These are phyloP conservation scores for Gossypium sturtianum DNA, from an alignment of 345 rosid genomes.

Conservation along the genomic window DNA sequence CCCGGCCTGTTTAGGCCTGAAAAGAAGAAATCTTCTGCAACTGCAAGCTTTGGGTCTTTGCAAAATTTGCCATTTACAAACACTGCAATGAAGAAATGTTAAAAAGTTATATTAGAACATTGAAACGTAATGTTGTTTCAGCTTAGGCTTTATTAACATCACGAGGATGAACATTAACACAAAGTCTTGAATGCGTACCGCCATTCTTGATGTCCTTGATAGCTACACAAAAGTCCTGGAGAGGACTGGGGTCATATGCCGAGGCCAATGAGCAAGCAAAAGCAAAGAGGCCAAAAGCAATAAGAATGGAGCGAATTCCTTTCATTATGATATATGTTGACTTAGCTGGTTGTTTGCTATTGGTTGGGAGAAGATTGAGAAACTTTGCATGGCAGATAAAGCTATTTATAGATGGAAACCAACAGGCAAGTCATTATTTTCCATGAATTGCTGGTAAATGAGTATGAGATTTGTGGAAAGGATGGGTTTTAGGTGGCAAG, in stretches of 20 bases:
- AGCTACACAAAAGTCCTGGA: slow-evolving; percentile 6
- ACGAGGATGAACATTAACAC: too few relatives aligned
- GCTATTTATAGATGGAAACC: not conserved
- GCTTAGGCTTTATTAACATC: too few relatives aligned
- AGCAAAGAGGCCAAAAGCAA: not conserved
- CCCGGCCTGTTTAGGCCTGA: not conserved
- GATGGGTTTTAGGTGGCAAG: too few relatives aligned
- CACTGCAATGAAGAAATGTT: not conserved
- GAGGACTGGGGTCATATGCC: not conserved
- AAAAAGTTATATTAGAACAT: not conserved
- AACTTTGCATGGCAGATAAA: not conserved
- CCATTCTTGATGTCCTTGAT: not conserved
- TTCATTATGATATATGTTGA: not conserved
- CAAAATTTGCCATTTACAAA: slow-evolving; percentile 5
- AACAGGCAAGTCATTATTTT: not conserved
- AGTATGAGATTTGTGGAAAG: too few relatives aligned
- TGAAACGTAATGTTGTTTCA: too few relatives aligned
- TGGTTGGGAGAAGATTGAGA: not conserved
- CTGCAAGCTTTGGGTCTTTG: too few relatives aligned
- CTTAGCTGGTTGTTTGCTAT: not conserved
- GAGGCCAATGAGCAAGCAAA: not conserved
- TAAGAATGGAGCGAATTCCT: not conserved
- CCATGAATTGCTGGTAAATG: not conserved
- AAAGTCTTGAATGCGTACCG: not conserved
- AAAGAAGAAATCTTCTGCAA: too few relatives aligned